Evolutionary conservation across 805 yeast genomes (phyloP), one percentile per base, ranked within the genome.

Genomic region (Metschnikowia continentalis): DNA sequence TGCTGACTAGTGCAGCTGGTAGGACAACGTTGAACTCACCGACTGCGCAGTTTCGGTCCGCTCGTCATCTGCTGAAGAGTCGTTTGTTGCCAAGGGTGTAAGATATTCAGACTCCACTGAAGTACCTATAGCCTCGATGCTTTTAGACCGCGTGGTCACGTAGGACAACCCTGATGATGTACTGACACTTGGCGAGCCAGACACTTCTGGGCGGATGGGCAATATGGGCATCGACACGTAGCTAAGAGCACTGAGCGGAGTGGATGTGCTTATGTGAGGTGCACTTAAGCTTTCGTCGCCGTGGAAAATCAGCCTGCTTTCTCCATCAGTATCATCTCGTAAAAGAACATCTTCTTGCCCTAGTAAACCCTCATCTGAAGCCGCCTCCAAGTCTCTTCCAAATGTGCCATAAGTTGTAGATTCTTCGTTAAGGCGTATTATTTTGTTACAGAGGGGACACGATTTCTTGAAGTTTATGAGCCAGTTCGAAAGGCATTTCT

Each of bases 401-500:
- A 49, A 53, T 13, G 54, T 50, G n/a, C 55, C 51, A 17, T 50
- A 47, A 17, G n/a, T n/a, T 5, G 35, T n/a, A 8, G 35, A 15
- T 15, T 17, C 32, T 3, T 23, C 32, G 6, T 35, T 43, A 13
- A 48, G 26, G 5, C 35, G 42, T 13, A 53, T 35, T n/a, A 43
- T 17, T 42, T 54, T 48, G 47, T 81, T 81, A 65, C 88, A 83
- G 50, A 83, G 74, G 2, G 88, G 88, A 58, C 88, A 83, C 35
- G 71, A 68, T 51, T 80, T 71, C 47, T 76, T 71, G 57, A 81
- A 79, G 53, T 72, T 70, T 14, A 82, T 72, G 40, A 82, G 71
- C 88, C 88, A 83, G 52, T 79, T 80, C 22, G 82, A 69, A 46
- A 83, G 74, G 61, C 88, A 83, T 23, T 67, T 69, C 41, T 75